These are phyloP conservation scores for Wickerhamomyces bovis DNA, from an alignment of 805 yeast genomes.

Conservation along the genomic window DNA sequence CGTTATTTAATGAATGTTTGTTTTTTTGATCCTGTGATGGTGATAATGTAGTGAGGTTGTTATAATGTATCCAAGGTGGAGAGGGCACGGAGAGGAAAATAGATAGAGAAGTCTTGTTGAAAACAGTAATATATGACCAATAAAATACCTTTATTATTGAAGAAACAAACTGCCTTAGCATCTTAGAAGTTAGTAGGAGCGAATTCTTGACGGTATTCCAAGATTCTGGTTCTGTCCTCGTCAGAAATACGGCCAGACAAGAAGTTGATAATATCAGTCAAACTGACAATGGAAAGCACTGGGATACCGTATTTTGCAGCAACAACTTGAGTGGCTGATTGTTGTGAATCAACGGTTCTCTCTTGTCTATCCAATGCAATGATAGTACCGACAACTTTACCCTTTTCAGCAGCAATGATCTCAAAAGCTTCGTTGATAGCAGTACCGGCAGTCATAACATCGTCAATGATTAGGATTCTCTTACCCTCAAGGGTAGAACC, in stretches of 20 bases:
- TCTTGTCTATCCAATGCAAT: conserved; percentile 96
- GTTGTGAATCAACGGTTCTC: conserved; percentile 56
- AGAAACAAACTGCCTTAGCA: not conserved
- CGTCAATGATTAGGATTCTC: conserved; percentile 82
- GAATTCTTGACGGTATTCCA: conserved; percentile 44
- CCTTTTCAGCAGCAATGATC: conserved; percentile 64
- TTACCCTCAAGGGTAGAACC: conserved; percentile 73
- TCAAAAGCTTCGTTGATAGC: conserved; percentile 92
- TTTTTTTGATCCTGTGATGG: not conserved
- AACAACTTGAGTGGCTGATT: conserved; percentile 80
- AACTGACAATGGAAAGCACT: conserved; percentile 71
- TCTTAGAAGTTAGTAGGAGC: conserved; percentile 22
- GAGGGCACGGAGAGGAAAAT: not conserved
- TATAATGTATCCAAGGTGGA: too few relatives aligned
- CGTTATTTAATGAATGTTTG: not conserved
- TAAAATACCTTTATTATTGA: too few relatives aligned
- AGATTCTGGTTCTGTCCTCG: conserved; percentile 52
- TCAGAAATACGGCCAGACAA: conserved; percentile 49
- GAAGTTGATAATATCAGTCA: conserved; percentile 66
- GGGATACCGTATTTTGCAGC: conserved; percentile 70
- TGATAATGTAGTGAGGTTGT: not conserved
- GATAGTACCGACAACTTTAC: conserved; percentile 74
- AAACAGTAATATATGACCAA: not conserved
- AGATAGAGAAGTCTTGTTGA: too few relatives aligned
- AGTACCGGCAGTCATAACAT: conserved; percentile 98